A percentile compares a stretch with the other conserved stretches of the same genome.
These are phyloP conservation scores for Heliophila coronopifolia DNA, from an alignment of 441 rosid species.

Conservation along the genomic window DNA sequence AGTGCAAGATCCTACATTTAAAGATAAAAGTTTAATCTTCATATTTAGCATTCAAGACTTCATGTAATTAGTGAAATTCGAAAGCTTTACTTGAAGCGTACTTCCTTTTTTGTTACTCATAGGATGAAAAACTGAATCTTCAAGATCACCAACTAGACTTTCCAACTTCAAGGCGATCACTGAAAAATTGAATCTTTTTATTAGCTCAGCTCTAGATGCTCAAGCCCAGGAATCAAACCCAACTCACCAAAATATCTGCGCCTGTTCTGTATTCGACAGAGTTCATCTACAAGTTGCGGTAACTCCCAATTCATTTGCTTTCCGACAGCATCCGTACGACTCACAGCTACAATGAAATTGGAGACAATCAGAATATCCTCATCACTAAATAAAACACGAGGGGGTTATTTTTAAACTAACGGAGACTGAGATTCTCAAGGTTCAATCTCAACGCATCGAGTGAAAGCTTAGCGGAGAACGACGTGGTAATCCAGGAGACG, in stretches of 20 bases:
- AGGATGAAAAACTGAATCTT: conserved; percentile 55
- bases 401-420: conserved; percentile 24
- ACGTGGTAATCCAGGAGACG: conserved; percentile 67
- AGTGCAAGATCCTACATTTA: conserved; percentile 42
- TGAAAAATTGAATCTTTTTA: conserved; percentile 30
- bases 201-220: conserved; percentile 3
- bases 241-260: conserved; percentile 50
- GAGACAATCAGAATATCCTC: background rate
- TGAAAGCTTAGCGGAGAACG: conserved; percentile 43
- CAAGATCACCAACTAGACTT: conserved; percentile 78
- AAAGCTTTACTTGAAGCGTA: conserved; percentile 41
- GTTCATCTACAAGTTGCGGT: conserved; percentile 39
- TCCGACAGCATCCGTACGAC: conserved; percentile 26
- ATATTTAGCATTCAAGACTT: background rate
- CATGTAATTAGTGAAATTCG: conserved; percentile 27
- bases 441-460: conserved; percentile 32
- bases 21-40: background rate
- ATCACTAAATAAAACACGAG: background rate
- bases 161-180: conserved; percentile 61
- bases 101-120: conserved; percentile 29
- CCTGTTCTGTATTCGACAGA: conserved; percentile 39
- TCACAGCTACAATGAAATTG: conserved; percentile 35
- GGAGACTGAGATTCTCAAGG: conserved; percentile 39
- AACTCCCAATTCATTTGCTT: conserved; percentile 37
- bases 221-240: background rate